Conservation (phyloP, 2,329 filamentous ascomycete genomes). For the Dendryphion nanum region DNA sequence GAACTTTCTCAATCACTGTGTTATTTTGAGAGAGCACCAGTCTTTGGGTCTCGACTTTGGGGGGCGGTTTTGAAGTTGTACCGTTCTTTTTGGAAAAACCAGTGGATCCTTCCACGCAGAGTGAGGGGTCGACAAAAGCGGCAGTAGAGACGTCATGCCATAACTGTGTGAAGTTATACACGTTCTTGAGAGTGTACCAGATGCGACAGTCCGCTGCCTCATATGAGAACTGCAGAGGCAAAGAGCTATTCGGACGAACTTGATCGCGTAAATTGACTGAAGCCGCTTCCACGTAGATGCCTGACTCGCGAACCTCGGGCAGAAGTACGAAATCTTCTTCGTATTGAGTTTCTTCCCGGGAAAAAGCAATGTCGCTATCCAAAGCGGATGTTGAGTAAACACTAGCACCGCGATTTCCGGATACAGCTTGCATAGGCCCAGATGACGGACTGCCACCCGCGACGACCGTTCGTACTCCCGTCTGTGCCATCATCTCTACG, state of each 20-base stretch:
- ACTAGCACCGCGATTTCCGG: constrained; percentile 57
- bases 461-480: constrained; percentile 52
- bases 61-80: constrained; percentile 1
- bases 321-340: neutral
- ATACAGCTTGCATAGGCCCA: constrained; percentile 58
- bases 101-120: constrained; percentile 26
- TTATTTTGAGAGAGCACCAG: constrained; percentile 3
- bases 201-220: constrained; percentile 35
- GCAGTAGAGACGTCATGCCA: constrained; percentile 31
- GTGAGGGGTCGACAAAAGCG: constrained; percentile 19
- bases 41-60: constrained; percentile 1
- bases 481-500: constrained; percentile 48
- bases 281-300: no score
- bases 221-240: constrained; percentile 31
- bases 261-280: constrained; percentile 33
- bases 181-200: constrained; percentile 29
- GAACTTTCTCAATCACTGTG: constrained; percentile 5
- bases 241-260: constrained; percentile 14
- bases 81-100: constrained; percentile 2
- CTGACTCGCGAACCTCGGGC: neutral
- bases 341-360: neutral
- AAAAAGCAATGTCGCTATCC: constrained; percentile 23
- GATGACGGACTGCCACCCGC: constrained; percentile 56
- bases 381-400: constrained; percentile 30
- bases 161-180: constrained; percentile 29